Evolutionary conservation across 2,329 filamentous ascomycete genomes (phyloP).

Genomic region (Phialophora tarda): DNA sequence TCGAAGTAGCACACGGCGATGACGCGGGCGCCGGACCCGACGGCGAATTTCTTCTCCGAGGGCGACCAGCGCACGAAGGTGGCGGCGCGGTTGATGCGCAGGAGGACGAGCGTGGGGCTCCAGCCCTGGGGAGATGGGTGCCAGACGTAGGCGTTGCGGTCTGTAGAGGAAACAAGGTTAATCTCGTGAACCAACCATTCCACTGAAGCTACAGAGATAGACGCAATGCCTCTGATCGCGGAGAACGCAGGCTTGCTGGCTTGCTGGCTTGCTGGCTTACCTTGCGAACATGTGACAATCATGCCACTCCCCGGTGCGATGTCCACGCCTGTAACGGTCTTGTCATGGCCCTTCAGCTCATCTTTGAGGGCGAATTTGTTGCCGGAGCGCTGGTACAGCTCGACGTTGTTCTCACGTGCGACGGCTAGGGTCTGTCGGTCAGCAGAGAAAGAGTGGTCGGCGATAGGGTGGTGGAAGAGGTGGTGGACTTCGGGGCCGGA

Average conservation of each 20-base stretch:
- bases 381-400: conserved; percentile 79
- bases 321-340: conserved; percentile 93
- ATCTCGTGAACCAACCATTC: not conserved
- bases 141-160: conserved; percentile 98
- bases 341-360: conserved; percentile 95
- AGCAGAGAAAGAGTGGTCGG: conserved; percentile 96
- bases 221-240: not conserved
- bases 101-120: conserved; percentile 94
- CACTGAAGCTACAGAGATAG: not conserved
- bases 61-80: conserved; percentile 98
- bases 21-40: conserved; percentile 91
- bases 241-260: not conserved
- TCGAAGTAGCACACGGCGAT: conserved; percentile 99
- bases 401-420: conserved; percentile 84
- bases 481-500: conserved; percentile 88
- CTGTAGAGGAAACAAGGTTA: conserved; percentile 52
- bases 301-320: conserved; percentile 88
- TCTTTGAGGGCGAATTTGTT: conserved; percentile 82
- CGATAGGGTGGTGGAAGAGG: conserved; percentile 94
- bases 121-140: conserved; percentile 90
- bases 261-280: conserved; percentile 51
- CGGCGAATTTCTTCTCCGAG: conserved; percentile 95
- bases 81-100: conserved; percentile 94
- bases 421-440: conserved; percentile 89
- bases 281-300: conserved; percentile 97